Conservation (phyloP, 2,329 filamentous ascomycete species). For the Phyllachora maydis region DNA sequence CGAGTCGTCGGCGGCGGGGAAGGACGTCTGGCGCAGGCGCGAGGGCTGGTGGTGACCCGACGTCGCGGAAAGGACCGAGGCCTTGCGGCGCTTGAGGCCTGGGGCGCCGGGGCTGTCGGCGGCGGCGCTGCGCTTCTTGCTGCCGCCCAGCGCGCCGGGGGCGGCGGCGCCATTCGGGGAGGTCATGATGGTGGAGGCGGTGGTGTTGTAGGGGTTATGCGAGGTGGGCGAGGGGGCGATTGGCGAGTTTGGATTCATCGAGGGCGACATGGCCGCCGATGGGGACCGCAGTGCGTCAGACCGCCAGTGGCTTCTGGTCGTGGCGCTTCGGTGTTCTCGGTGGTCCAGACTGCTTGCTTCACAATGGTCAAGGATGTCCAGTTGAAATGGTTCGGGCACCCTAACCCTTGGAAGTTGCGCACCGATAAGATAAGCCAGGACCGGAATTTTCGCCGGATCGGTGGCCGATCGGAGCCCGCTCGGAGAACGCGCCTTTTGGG, state of each 20-base stretch:
- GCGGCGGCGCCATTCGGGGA: too few species aligned
- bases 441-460: too few species aligned
- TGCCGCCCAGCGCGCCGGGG: too few species aligned
- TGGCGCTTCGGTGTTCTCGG: background rate
- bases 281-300: too few species aligned
- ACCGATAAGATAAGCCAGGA: background rate
- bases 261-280: background rate
- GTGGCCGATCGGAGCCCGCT: too few species aligned
- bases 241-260: background rate
- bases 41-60: slow-evolving; percentile 34
- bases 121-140: slow-evolving; percentile 50
- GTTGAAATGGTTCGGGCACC: background rate
- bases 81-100: slow-evolving; percentile 47
- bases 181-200: too few species aligned
- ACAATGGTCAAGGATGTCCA: background rate
- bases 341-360: background rate
- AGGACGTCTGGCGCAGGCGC: slow-evolving; percentile 63
- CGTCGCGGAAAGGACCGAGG: slow-evolving; percentile 37
- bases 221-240: background rate
- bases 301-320: too few species aligned
- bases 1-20: slow-evolving; percentile 53
- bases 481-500: too few species aligned
- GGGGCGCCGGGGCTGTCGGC: slow-evolving; percentile 29
- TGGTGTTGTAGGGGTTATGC: too few species aligned
- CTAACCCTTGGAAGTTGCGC: background rate